Evolutionary conservation across 2,329 filamentous ascomycete genomes (phyloP).

Genomic region (Clonostachys rhizophaga): DNA sequence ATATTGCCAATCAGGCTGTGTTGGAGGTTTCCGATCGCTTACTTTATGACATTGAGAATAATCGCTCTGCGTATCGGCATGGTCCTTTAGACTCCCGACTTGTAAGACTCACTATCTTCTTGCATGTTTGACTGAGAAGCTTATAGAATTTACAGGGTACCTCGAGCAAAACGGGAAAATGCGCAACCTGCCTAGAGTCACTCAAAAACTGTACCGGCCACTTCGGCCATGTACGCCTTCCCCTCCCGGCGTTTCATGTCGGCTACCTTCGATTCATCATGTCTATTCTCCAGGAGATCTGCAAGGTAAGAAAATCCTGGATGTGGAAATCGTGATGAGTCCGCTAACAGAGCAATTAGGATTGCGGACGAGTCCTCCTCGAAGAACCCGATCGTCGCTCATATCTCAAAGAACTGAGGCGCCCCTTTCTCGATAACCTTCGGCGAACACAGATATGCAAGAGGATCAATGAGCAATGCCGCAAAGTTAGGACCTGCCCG

Average conservation of each 20-base stretch:
- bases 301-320: slow-evolving; percentile 54
- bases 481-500: slow-evolving; percentile 79
- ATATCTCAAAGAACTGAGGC: slow-evolving; percentile 76
- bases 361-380: slow-evolving; percentile 80
- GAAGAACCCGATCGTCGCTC: slow-evolving; percentile 72
- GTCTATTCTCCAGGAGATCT: slow-evolving; percentile 88
- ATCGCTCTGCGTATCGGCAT: slow-evolving; percentile 70
- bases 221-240: slow-evolving; percentile 88
- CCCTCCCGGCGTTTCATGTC: slow-evolving; percentile 90
- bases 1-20: slow-evolving; percentile 93
- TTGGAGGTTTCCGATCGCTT: slow-evolving; percentile 91
- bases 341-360: slow-evolving; percentile 26
- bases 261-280: slow-evolving; percentile 94
- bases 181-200: slow-evolving; percentile 77
- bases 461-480: slow-evolving; percentile 82
- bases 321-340: no score
- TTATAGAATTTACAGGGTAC: slow-evolving; percentile 52
- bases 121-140: background rate
- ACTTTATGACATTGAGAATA: slow-evolving; percentile 84
- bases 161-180: slow-evolving; percentile 75
- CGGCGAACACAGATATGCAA: slow-evolving; percentile 80
- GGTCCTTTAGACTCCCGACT: slow-evolving; percentile 85
- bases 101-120: slow-evolving; percentile 24
- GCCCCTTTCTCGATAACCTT: slow-evolving; percentile 81
- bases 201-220: slow-evolving; percentile 88